Percentiles rank a stretch among this genome's conserved stretches.
These are phyloP conservation scores for Rhizophora apiculata DNA, from an alignment of 345 rosid species.

Conservation along the genomic window DNA sequence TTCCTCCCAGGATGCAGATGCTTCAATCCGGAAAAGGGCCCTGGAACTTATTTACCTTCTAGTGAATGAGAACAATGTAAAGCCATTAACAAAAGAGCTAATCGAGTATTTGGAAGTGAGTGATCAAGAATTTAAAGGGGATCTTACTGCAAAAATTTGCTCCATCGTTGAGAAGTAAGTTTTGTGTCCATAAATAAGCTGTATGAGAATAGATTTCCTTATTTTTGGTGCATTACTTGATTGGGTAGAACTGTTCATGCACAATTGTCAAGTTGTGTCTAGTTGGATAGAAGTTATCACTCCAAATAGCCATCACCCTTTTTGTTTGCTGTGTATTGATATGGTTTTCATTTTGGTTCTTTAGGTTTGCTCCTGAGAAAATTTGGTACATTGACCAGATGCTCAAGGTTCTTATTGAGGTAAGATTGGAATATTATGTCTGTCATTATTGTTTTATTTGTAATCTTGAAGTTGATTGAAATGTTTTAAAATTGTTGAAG, in stretches of 20 bases:
- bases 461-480: no score
- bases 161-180: conserved; percentile 95
- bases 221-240: conserved; percentile 10
- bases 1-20: conserved; percentile 87
- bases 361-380: conserved; percentile 95
- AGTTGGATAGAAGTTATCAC: no score
- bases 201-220: conserved; percentile 3
- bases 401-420: conserved; percentile 99
- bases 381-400: conserved; percentile 98
- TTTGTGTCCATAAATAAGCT: conserved; percentile 17
- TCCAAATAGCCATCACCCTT: no score
- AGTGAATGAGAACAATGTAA: conserved; percentile 88
- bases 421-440: conserved; percentile 30
- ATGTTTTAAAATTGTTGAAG: no score
- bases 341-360: conserved; percentile 25
- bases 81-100: conserved; percentile 82
- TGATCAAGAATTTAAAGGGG: conserved; percentile 93
- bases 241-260: no score
- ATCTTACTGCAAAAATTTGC: conserved; percentile 98
- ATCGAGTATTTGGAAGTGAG: conserved; percentile 95
- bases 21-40: conserved; percentile 95
- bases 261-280: no score
- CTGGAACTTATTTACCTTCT: conserved; percentile 85
- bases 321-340: not conserved
- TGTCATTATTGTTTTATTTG: not conserved